phyloP scores from a whole-genome alignment of 148 eudicot species.

The Rhododendron ovatum region DNA sequence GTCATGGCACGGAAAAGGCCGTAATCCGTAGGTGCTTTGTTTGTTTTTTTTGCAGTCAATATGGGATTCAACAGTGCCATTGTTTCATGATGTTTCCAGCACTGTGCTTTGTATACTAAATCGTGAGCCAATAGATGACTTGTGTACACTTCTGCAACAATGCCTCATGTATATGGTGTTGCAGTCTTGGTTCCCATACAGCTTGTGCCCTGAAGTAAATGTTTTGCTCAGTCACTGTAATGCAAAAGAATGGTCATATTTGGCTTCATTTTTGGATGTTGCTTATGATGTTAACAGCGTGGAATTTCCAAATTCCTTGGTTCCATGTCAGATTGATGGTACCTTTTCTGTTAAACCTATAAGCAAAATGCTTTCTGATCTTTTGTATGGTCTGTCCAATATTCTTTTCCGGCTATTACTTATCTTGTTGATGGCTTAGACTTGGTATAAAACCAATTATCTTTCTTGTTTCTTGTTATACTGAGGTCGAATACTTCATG shows the following conservation, averaged over 20 bases:
- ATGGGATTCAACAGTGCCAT: constrained; percentile 31
- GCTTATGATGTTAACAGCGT: neutral
- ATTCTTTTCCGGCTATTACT: neutral
- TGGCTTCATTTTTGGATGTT: neutral
- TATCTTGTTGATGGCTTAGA: neutral
- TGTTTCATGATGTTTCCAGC: constrained; percentile 24
- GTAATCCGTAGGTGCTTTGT: constrained; percentile 25
- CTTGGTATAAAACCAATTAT: neutral
- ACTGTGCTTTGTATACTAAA: constrained; percentile 18
- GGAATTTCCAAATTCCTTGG: neutral
- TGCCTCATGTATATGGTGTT: constrained; percentile 24
- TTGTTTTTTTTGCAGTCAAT: constrained; percentile 20
- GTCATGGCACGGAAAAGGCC: constrained; percentile 12
- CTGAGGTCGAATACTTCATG: neutral
- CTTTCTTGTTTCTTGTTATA: neutral
- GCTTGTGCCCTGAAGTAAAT: neutral
- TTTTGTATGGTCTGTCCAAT: neutral
- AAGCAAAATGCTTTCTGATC: neutral
- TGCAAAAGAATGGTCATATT: constrained; percentile 5
- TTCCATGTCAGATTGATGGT: neutral
- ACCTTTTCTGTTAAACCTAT: neutral
- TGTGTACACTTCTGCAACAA: constrained; percentile 28
- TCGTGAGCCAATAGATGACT: constrained; percentile 26
- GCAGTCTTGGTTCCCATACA: constrained; percentile 4
- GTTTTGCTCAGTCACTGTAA: neutral